Conservation (phyloP, 2,329 filamentous ascomycete species). For the Aureobasidium subglaciale region DNA sequence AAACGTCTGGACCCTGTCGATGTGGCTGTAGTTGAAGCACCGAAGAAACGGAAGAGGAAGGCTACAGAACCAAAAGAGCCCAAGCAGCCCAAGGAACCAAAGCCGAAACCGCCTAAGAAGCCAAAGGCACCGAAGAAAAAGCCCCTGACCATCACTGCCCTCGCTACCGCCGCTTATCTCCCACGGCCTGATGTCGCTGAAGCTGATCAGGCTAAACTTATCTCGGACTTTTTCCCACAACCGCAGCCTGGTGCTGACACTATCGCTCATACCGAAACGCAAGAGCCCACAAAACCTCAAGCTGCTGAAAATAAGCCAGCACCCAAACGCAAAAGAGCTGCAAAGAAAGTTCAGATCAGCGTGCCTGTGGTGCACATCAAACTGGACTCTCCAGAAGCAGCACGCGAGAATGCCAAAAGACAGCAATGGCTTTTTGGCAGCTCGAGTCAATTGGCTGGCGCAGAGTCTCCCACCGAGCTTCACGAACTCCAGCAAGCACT, state of each 20-base stretch:
- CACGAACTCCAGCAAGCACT: slow-evolving; percentile 57
- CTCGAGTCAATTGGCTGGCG: slow-evolving; percentile 70
- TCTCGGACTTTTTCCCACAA: slow-evolving; percentile 40
- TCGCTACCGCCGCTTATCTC: slow-evolving; percentile 65
- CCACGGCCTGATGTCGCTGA: slow-evolving; percentile 24
- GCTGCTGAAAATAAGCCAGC: slow-evolving; percentile 1
- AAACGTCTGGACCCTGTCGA: slow-evolving; percentile 8
- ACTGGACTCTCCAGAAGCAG: slow-evolving; percentile 29
- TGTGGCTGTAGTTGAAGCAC: not conserved
- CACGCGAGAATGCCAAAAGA: slow-evolving; percentile 55
- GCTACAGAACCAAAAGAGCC: slow-evolving; percentile 14
- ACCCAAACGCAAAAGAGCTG: slow-evolving; percentile 30
- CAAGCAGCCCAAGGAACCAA: slow-evolving; percentile 17
- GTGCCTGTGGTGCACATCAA: slow-evolving; percentile 15
- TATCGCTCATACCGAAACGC: slow-evolving; percentile 19
- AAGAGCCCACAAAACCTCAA: slow-evolving; percentile 18
- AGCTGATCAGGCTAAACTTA: slow-evolving; percentile 22
- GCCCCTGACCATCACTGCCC: slow-evolving; percentile 67
- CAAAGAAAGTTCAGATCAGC: slow-evolving; percentile 21
- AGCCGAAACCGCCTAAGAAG: slow-evolving; percentile 37
- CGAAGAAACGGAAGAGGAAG: not conserved
- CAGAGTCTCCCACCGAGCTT: slow-evolving; percentile 62
- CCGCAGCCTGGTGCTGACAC: not conserved
- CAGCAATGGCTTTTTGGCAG: slow-evolving; percentile 83
- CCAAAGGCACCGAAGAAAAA: slow-evolving; percentile 59